Percentiles rank a stretch among this genome's conserved stretches.
Evolutionary conservation across 202 grass and related monocot species (phyloP).

Genomic region (Elaeis oleifera): DNA sequence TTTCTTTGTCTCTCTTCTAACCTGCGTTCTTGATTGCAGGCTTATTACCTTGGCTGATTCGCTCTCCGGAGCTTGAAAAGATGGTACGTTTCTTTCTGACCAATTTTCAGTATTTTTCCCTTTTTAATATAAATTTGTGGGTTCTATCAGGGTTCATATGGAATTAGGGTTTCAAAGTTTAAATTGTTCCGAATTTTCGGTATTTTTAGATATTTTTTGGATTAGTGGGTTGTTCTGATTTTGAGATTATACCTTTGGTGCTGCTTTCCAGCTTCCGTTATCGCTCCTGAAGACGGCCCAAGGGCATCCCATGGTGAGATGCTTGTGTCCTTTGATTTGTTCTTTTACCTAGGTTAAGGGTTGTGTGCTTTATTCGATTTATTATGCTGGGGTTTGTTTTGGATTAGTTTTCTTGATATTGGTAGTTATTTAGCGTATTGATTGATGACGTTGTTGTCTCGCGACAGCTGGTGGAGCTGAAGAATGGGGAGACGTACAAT

Average conservation of each 20-base stretch:
- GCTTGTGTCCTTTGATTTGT: conserved; percentile 1
- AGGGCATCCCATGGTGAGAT: conserved; percentile 95
- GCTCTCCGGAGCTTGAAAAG: no score
- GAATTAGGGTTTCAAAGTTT: neutral
- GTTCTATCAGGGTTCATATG: no score
- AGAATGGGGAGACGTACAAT: conserved; percentile 97
- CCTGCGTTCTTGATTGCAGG: no score
- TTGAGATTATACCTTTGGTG: neutral
- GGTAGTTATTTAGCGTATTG: neutral
- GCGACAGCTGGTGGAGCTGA: conserved; percentile 82
- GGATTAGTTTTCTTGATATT: conserved; percentile 1
- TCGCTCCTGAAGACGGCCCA: conserved; percentile 98
- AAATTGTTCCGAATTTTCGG: neutral
- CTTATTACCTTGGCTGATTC: no score
- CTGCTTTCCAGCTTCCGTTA: conserved; percentile 66
- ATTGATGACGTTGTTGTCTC: neutral
- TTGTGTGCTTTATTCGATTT: neutral
- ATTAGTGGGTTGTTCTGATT: conserved; percentile 2
- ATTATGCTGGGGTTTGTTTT: neutral
- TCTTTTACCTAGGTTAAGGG: neutral
- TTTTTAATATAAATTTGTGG: no score
- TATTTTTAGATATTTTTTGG: neutral
- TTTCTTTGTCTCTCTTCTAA: no score
- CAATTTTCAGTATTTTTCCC: no score
- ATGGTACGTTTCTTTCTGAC: no score